Base-by-base conservation (phyloP, 495 filamentous ascomycete genomes). In the Hypoxylon rickii region DNA sequence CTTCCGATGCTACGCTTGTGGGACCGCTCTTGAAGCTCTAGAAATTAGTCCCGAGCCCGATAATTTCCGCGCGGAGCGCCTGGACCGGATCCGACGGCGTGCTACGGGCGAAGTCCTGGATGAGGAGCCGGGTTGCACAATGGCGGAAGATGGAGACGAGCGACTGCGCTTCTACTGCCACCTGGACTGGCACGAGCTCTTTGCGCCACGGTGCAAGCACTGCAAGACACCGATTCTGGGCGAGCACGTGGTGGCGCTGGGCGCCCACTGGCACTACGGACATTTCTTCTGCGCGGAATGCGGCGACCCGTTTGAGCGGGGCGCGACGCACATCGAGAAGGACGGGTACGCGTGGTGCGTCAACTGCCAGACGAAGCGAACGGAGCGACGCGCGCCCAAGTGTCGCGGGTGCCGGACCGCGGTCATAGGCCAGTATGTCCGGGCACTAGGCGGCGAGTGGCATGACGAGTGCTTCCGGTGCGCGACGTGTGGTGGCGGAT, bases 281-380 rank as follows among this genome's bases (percentile, higher is more conserved):
- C 94, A 99, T 76, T 99, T 99, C 78, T 99, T 97, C 81, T 99
- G 94, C 68, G 95, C 95, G 21, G 89, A 99, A 79, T 99, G 94
- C 73, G 94, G 94, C 56, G 94, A 99, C 80, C 91, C 92, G 13
- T 97, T 97, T 69, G 87, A 87, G 67, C 76, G 79, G 12, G 76
- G 81, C 32, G 92, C 85, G 44, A 91, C 92, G 40, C 94, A 96
- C 69, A 94, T 99, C 17, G 95, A 99, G 70, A 96, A 95, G 70
- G 93, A 97, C 59, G 93, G 93, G n/a, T 97, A 95, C 74, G 94
- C 94, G 24, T 99, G 95, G 95, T 99, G 94, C 70, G 82, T 97
- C 12, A 77, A 78, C 26, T 99, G 94, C 70, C 92, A 97, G 75
- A 91, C 90, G 26, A 92, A 92, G 55, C 83, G 95, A 18, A 96